Evolutionary conservation across 345 rosid genomes (phyloP).

Genomic region (Euphorbia pulcherrima): DNA sequence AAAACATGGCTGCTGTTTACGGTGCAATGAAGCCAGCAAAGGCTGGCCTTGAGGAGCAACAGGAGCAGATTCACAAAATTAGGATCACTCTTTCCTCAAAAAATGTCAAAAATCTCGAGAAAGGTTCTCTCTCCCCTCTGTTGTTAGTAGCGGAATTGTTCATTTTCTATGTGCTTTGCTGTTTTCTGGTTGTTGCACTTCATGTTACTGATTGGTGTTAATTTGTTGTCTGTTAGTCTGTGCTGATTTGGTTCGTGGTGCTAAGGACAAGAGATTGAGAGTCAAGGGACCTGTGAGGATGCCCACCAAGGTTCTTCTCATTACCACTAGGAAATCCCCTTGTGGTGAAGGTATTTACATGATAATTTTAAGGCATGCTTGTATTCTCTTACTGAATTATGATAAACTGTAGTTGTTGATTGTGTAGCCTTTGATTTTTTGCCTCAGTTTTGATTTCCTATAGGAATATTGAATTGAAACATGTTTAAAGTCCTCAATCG

Average conservation of each 20-base stretch:
- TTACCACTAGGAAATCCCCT: slow-evolving; percentile 25
- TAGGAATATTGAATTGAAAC: not conserved
- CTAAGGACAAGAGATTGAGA: slow-evolving; percentile 27
- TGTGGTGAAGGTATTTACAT: slow-evolving; percentile 27
- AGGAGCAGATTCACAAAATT: slow-evolving; percentile 66
- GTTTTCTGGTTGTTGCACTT: not conserved
- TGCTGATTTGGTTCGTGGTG: slow-evolving; percentile 27
- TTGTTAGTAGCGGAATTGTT: not conserved
- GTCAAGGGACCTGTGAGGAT: slow-evolving; percentile 29
- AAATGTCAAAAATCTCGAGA: slow-evolving; percentile 69
- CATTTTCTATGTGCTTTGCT: not conserved
- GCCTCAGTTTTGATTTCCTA: not conserved
- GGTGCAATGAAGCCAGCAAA: slow-evolving; percentile 36
- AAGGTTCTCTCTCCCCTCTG: slow-evolving; percentile 33
- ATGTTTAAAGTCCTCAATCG: not conserved
- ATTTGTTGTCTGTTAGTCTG: slow-evolving; percentile 12
- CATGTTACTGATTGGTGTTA: not conserved
- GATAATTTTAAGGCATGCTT: not conserved
- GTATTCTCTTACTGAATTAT: not conserved
- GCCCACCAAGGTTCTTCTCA: slow-evolving; percentile 29
- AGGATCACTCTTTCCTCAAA: slow-evolving; percentile 75
- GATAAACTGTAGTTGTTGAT: not conserved
- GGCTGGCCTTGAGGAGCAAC: slow-evolving; percentile 59
- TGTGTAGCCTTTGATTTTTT: not conserved
- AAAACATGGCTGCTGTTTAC: slow-evolving; percentile 22